These are phyloP conservation scores for Boletus reticuloceps DNA, from an alignment of 768 basidiomycete genomes.

Conservation along the genomic window DNA sequence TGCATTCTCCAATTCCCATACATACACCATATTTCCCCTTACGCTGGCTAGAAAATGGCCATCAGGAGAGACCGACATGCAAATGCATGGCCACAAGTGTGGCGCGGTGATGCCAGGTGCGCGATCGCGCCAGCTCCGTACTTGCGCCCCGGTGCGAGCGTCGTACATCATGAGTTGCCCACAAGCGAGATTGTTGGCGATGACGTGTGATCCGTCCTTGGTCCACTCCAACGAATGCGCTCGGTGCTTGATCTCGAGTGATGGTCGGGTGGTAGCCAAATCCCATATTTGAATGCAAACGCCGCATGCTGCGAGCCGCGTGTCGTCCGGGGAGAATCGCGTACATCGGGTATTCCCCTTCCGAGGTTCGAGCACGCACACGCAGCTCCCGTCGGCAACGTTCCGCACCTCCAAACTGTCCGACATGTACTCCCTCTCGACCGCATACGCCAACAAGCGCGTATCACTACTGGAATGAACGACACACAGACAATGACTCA, in stretches of 20 bases:
- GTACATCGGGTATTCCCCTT: slow-evolving; percentile 25
- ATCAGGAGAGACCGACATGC: slow-evolving; percentile 20
- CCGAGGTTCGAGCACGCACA: slow-evolving; percentile 19
- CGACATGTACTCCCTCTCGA: slow-evolving; percentile 27
- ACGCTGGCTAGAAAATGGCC: slow-evolving; percentile 20
- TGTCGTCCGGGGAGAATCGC: slow-evolving; percentile 24
- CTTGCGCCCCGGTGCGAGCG: slow-evolving; percentile 12
- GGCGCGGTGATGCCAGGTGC: neutral
- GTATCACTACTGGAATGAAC: slow-evolving; percentile 23
- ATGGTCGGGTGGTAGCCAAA: slow-evolving; percentile 11
- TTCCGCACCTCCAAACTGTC: slow-evolving; percentile 18
- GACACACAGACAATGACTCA: slow-evolving; percentile 22
- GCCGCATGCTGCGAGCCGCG: slow-evolving; percentile 22
- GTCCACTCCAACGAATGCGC: slow-evolving; percentile 26
- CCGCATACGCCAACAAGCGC: slow-evolving; percentile 18
- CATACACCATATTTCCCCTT: slow-evolving; percentile 13
- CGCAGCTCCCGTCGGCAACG: slow-evolving; percentile 10
- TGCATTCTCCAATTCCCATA: slow-evolving; percentile 17
- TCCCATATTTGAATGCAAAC: slow-evolving; percentile 26
- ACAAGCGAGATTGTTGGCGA: slow-evolving; percentile 23
- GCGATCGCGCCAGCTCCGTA: slow-evolving; percentile 21
- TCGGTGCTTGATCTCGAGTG: slow-evolving; percentile 26
- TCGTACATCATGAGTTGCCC: slow-evolving; percentile 27
- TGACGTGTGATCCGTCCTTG: slow-evolving; percentile 17
- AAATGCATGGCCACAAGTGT: slow-evolving; percentile 23